A percentile compares a stretch with the other conserved stretches of the same genome.
Conservation (phyloP, 371 early-diverging fungal species). For the Sporodiniella umbellata region DNA sequence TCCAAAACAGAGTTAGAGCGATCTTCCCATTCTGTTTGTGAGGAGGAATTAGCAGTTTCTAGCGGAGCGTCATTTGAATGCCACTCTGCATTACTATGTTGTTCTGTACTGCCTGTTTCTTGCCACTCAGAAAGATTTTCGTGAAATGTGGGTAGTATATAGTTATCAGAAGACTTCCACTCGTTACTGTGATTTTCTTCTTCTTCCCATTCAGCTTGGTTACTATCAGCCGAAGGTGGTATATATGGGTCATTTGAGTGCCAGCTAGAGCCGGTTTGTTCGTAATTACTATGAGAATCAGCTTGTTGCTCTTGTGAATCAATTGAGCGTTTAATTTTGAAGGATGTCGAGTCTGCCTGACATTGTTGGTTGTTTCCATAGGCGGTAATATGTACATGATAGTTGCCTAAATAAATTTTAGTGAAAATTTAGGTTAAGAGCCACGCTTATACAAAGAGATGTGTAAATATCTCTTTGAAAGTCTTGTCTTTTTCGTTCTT, state of each 20-base stretch:
- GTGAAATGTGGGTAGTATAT: neutral
- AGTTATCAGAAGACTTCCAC: conserved; percentile 3
- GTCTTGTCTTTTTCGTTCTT: neutral
- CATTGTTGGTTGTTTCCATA: conserved; percentile 16
- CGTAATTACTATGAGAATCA: neutral
- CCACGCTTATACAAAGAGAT: conserved; percentile 14
- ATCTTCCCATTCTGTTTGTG: conserved; percentile 9
- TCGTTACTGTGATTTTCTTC: conserved; percentile 4
- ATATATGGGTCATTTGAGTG: conserved; percentile 4
- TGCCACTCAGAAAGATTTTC: conserved; percentile 15
- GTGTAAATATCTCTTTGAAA: neutral
- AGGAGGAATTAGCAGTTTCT: neutral
- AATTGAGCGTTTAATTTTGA: conserved; percentile 12
- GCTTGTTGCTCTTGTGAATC: conserved; percentile 5
- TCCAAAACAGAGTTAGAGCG: conserved; percentile 3
- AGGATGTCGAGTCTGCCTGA: conserved; percentile 21
- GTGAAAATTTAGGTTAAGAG: too few species aligned
- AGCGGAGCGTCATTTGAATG: neutral
- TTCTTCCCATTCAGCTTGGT: conserved; percentile 1
- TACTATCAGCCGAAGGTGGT: neutral
- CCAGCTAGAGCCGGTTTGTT: conserved; percentile 2
- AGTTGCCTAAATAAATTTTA: conserved; percentile 23
- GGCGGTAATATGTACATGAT: conserved; percentile 30
- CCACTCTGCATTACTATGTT: neutral
- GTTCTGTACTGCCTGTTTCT: conserved; percentile 3